Base-by-base conservation (phyloP, 108 stramenopile species). In the Schizochytrium sp. region DNA sequence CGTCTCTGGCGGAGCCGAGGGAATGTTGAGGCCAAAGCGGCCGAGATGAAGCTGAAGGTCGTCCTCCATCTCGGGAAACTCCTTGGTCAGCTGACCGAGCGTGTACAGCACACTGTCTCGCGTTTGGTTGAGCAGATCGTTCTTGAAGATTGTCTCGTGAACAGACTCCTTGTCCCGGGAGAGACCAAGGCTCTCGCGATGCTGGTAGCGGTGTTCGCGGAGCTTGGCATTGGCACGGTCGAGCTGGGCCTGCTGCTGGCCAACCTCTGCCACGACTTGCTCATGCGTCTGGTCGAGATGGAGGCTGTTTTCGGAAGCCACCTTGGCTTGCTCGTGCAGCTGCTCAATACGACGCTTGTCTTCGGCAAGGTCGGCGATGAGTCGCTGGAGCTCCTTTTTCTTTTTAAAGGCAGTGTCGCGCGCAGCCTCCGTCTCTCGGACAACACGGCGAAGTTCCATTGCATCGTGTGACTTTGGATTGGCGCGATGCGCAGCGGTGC, bases 1-100 rank as follows among this genome's bases (percentile, higher is more conserved):
- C 41, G 51, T 83, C 28, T 83, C 51, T 25, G 76, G 76, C 28
- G 76, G 76, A 4, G 51, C 51, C 2, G 48, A 25, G n/a, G 76
- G 76, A 83, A 83, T 83, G 76, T n/a, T 53, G 48, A 83, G 76
- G 14, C 76, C 76, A 23, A 83, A 83, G 19, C 76, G 76, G 76
- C 76, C 51, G 48, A 83, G 76, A 23, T 83, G 76, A 47, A 53
- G 48, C 6, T 53, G 76, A 12, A 95, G 89, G 23, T 87, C 90
- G 48, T 95, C 93, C 28, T 91, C 88, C 29, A 95, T 92, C 87
- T 95, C 95, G 21, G 95, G 95, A 60, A 95, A 96, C 93, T 96
- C 95, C 44, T 92, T 87, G 44, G 92, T 90, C 55, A 96, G 93
- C 89, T 96, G 94, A 0, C 93, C 90, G 5, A 96, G 91, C 25